These are phyloP conservation scores for Fusarium pseudonygamai DNA, from an alignment of 2,329 filamentous ascomycete species.

Conservation along the genomic window DNA sequence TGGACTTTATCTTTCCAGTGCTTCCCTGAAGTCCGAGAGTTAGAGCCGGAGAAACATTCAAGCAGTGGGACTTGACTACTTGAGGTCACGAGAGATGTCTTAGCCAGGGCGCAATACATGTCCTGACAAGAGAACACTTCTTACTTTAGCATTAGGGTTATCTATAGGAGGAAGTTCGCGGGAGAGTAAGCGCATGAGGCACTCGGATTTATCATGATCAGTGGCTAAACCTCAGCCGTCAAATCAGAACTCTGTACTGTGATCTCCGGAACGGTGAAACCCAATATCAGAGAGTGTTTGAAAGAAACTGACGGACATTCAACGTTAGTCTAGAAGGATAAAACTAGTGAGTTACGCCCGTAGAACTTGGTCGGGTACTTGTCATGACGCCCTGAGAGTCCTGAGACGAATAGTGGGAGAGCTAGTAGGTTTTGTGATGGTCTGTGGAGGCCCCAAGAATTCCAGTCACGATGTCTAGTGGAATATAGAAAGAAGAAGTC, in stretches of 20 bases:
- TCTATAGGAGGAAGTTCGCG: not conserved
- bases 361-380: slow-evolving; percentile 4
- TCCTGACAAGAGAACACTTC: not conserved
- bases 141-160: not conserved
- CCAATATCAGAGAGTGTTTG: not conserved
- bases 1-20: not conserved
- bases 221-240: not conserved
- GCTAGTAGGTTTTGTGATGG: not conserved
- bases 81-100: not conserved
- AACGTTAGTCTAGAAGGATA: not conserved
- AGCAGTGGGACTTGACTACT: not conserved
- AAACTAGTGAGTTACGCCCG: not conserved
- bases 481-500: not conserved
- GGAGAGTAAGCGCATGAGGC: not conserved
- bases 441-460: slow-evolving; percentile 3
- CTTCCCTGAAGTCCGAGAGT: not conserved
- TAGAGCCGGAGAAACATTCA: not conserved
- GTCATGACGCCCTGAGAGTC: slow-evolving; percentile 2
- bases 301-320: slow-evolving; percentile 6
- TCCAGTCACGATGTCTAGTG: not conserved
- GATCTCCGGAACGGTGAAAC: not conserved
- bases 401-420: not conserved
- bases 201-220: not conserved
- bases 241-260: not conserved
- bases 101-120: not conserved